phyloP scores from a whole-genome alignment of 2,329 filamentous ascomycete genomes.

The Grosmannia huntii region DNA sequence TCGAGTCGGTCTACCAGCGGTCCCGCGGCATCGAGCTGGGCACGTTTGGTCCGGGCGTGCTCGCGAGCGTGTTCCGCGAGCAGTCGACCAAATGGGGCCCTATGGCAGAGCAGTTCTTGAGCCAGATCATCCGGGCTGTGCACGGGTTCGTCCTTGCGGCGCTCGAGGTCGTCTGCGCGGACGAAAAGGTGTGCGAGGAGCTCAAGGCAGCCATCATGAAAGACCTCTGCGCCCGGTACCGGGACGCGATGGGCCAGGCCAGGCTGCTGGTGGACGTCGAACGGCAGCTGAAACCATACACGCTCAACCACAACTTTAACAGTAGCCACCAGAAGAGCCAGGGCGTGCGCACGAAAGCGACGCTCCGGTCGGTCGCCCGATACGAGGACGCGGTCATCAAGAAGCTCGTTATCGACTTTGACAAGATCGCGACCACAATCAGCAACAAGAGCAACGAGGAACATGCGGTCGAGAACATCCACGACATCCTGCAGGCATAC shows the following conservation, averaged over 20 bases:
- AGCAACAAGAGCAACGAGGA: background rate
- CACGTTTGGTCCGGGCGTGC: background rate
- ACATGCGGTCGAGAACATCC: background rate
- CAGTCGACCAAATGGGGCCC: background rate
- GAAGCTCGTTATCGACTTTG: background rate
- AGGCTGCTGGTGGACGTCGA: background rate
- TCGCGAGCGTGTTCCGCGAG: background rate
- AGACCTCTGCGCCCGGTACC: background rate
- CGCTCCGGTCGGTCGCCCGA: background rate
- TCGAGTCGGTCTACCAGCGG: background rate
- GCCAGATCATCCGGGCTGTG: background rate
- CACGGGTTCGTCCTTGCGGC: background rate
- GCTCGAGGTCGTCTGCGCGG: background rate
- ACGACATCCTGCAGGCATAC: background rate
- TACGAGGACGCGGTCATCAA: background rate
- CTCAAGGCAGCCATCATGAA: background rate
- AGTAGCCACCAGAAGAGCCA: background rate
- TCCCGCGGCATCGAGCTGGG: background rate
- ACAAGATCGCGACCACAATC: background rate
- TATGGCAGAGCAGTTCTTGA: background rate
- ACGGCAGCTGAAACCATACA: background rate
- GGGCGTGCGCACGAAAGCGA: background rate
- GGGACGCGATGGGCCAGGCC: background rate
- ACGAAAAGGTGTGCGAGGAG: background rate
- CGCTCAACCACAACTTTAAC: background rate